Base-by-base conservation (phyloP, 2,329 filamentous ascomycete genomes). In the Colletotrichum destructivum region DNA sequence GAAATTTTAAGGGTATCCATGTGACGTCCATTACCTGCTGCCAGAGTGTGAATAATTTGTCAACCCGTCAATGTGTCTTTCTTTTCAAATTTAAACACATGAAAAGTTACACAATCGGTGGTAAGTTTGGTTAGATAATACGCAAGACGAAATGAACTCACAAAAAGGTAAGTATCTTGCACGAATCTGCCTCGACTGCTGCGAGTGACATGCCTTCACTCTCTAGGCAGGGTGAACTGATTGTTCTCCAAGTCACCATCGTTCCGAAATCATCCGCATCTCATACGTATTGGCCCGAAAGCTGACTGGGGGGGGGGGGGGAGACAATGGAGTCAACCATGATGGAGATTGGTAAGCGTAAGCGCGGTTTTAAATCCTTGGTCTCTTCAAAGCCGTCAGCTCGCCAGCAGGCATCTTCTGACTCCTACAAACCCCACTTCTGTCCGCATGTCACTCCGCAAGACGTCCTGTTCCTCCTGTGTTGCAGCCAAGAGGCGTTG, bases 401-500 rank as follows among this genome's bases (percentile, higher is more conserved):
- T 59, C n/a, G 31, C 26, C n/a, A 57, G 38, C 38, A 13, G 38
- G 13, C 8, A 44, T 12, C 23, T 16, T 44, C 23, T 12, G n/a
- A 16, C 38, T 26, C 18, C 16, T 23, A 13, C 47, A 47, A 35
- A 8, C 16, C 16, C 66, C 61, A 52, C 60, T 38, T 65, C 47
- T 69, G 60, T 44, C 52, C 66, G 61, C 66, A 69, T 65, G 66
- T 69, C 66, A 51, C 66, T 69, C 66, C 60, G 66, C 52, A 69
- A 69, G 60, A 59, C 60, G 9, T 69, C 66, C 18, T 69, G 61
- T 26, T 23, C 47, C 8, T 44, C 44, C 44, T 65, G 66, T 35
- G 66, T 69, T 23, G 51, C 40, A 15, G 61, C 66, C 61, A 69
- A 69, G 44, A 42, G 66, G 52, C 60, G 66, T 38, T 69, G 66